These are phyloP conservation scores for Trichophaea hybrida DNA, from an alignment of 2,329 filamentous ascomycete genomes.

Conservation along the genomic window DNA sequence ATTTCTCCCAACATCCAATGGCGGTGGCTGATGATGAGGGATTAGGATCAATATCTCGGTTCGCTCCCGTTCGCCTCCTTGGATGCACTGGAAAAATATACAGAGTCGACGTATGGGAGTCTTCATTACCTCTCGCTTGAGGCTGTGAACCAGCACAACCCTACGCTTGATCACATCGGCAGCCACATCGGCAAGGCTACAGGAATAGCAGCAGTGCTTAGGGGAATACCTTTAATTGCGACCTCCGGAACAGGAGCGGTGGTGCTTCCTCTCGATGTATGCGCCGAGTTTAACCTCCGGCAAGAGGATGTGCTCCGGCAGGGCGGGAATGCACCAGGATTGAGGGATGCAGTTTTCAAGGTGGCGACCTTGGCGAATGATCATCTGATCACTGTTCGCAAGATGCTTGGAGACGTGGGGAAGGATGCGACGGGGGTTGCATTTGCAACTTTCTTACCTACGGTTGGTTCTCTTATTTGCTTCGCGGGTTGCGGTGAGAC, in stretches of 20 bases:
- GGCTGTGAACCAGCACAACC: conserved; percentile 60
- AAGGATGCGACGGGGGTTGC: conserved; percentile 57
- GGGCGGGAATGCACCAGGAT: conserved; percentile 61
- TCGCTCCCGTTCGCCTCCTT: conserved; percentile 53
- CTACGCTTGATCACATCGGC: conserved; percentile 81
- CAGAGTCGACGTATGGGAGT: conserved; percentile 88
- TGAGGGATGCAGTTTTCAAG: conserved; percentile 79
- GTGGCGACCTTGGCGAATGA: conserved; percentile 91
- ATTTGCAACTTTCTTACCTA: conserved; percentile 30
- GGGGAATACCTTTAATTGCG: conserved; percentile 76
- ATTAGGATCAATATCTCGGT: conserved; percentile 16
- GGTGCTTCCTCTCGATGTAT: conserved; percentile 73
- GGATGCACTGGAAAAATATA: conserved; percentile 66
- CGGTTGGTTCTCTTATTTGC: conserved; percentile 34
- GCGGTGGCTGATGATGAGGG: too few relatives aligned
- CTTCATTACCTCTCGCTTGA: conserved; percentile 79
- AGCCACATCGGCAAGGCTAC: conserved; percentile 90
- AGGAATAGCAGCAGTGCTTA: conserved; percentile 73
- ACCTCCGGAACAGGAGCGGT: conserved; percentile 48
- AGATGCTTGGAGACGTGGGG: conserved; percentile 77
- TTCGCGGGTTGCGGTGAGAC: conserved; percentile 31
- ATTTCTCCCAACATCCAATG: too few relatives aligned
- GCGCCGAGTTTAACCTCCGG: conserved; percentile 64
- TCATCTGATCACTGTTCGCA: conserved; percentile 80
- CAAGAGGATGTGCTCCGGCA: conserved; percentile 82